phyloP scores from a whole-genome alignment of 106 monocot genomes.

The Iris macrosiphon region DNA sequence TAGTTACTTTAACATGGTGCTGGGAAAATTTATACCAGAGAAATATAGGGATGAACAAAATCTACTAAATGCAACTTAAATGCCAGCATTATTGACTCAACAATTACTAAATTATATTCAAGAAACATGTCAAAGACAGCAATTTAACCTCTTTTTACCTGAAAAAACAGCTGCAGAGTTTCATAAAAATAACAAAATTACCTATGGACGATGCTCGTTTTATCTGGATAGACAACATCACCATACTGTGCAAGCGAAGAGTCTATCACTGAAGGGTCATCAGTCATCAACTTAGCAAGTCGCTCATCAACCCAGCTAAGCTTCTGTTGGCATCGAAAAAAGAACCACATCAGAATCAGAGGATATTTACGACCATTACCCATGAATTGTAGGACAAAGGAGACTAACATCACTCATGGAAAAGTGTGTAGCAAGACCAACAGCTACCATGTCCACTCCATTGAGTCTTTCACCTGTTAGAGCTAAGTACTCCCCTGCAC shows the following conservation, averaged over 20 bases:
- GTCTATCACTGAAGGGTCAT: slow-evolving; percentile 96
- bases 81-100: too few relatives aligned
- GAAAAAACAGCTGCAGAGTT: too few relatives aligned
- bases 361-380: background rate
- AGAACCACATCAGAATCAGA: slow-evolving; percentile 1
- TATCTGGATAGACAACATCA: slow-evolving; percentile 83
- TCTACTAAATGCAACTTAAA: too few relatives aligned
- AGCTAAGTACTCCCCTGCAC: slow-evolving; percentile 88
- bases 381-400: slow-evolving; percentile 1
- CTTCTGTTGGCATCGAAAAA: slow-evolving; percentile 30
- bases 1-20: too few relatives aligned
- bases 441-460: slow-evolving; percentile 85
- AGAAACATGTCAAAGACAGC: too few relatives aligned
- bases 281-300: slow-evolving; percentile 77
- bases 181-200: slow-evolving; percentile 14
- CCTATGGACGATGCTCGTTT: slow-evolving; percentile 83
- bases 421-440: slow-evolving; percentile 94
- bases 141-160: too few relatives aligned
- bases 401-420: slow-evolving; percentile 57
- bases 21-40: too few relatives aligned
- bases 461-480: slow-evolving; percentile 89
- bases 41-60: too few relatives aligned
- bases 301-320: slow-evolving; percentile 79
- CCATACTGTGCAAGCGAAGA: slow-evolving; percentile 83
- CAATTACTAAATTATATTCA: too few relatives aligned